Percentiles rank a stretch among this genome's conserved stretches.
These are phyloP conservation scores for Lepidium campestre DNA, from an alignment of 441 rosid species.

Conservation along the genomic window DNA sequence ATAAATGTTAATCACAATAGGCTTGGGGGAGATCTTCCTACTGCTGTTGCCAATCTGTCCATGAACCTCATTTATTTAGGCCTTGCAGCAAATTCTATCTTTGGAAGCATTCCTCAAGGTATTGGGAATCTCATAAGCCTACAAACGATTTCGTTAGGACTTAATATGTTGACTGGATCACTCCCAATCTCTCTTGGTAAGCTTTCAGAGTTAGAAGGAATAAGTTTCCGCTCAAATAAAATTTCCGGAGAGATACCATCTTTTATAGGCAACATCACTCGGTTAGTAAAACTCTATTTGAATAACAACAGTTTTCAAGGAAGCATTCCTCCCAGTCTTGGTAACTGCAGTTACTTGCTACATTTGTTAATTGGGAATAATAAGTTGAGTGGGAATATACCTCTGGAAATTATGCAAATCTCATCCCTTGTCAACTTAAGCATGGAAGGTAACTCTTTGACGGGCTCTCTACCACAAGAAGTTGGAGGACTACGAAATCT, in stretches of 20 bases:
- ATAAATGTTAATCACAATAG: neutral
- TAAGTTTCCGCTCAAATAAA: neutral
- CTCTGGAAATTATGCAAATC: neutral
- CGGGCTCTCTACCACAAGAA: neutral
- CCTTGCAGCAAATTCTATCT: neutral
- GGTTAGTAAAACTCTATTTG: neutral
- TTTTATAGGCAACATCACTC: neutral
- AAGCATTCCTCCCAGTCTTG: neutral
- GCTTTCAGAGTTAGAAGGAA: neutral
- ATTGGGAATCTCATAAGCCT: neutral
- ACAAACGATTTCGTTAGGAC: rapidly evolving
- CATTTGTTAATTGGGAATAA: neutral
- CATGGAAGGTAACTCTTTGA: neutral
- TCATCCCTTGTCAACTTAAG: neutral
- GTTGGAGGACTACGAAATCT: neutral
- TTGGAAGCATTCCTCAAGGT: neutral
- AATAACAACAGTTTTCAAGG: neutral
- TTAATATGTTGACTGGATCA: neutral
- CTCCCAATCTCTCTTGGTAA: neutral
- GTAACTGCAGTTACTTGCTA: neutral
- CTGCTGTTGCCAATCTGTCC: neutral
- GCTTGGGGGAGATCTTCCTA: neutral
- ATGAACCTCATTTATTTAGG: rapidly evolving
- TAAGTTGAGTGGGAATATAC: neutral
- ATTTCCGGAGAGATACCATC: neutral